phyloP scores from a whole-genome alignment of 352 stramenopile species.

The Phytophthora megakarya region DNA sequence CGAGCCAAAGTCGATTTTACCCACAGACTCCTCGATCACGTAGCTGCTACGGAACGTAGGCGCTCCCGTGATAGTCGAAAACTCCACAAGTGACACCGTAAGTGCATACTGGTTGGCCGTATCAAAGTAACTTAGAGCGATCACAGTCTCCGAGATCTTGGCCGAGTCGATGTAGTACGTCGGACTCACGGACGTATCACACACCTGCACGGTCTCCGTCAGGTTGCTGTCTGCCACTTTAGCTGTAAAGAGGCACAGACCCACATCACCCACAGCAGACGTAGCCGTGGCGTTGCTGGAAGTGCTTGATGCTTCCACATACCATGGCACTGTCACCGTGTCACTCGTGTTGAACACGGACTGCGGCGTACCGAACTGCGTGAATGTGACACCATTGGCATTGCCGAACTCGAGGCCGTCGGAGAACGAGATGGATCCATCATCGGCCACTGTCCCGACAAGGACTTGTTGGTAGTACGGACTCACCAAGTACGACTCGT shows the following conservation, averaged over 20 bases:
- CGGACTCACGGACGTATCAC: constrained; percentile 61
- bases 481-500: constrained; percentile 61
- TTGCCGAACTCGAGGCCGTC: constrained; percentile 66
- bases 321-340: constrained; percentile 72
- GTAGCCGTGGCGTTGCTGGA: constrained; percentile 58
- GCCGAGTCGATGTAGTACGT: constrained; percentile 77
- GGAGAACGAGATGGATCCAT: constrained; percentile 63
- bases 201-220: constrained; percentile 41
- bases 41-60: constrained; percentile 75
- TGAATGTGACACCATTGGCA: constrained; percentile 39
- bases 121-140: constrained; percentile 76
- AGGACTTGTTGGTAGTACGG: constrained; percentile 65
- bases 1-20: constrained; percentile 73
- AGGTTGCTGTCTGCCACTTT: constrained; percentile 37
- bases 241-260: constrained; percentile 64
- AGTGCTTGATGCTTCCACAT: constrained; percentile 44
- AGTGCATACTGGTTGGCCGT: constrained; percentile 75
- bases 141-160: constrained; percentile 60
- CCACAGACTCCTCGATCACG: constrained; percentile 63
- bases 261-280: constrained; percentile 42
- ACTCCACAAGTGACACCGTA: constrained; percentile 70
- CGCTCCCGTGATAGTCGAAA: constrained; percentile 53
- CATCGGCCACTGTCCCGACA: constrained; percentile 51
- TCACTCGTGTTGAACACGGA: constrained; percentile 67
- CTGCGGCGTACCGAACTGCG: constrained; percentile 63